phyloP scores from a whole-genome alignment of 2,329 filamentous ascomycete species.

The Nannizzia gypsea region DNA sequence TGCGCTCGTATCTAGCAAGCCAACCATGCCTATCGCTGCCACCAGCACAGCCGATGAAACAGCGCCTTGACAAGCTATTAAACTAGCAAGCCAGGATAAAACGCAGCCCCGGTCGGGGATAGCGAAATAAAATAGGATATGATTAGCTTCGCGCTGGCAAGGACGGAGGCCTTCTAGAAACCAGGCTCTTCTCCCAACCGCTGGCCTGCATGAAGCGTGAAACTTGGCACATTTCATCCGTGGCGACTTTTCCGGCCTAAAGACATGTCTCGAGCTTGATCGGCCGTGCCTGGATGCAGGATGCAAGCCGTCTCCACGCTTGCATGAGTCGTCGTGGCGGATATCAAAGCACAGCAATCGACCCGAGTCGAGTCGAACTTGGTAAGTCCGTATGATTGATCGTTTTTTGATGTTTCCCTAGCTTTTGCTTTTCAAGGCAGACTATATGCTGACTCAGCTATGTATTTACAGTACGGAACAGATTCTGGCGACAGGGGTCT shows the following conservation, averaged over 20 bases:
- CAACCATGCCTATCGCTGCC: background rate
- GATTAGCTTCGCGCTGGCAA: background rate
- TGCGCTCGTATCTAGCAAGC: background rate
- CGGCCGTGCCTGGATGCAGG: background rate
- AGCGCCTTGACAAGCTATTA: background rate
- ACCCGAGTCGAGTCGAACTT: no score
- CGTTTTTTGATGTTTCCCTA: background rate
- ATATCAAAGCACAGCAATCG: background rate
- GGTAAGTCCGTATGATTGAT: background rate
- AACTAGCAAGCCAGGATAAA: background rate
- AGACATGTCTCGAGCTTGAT: background rate
- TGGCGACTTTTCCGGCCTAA: background rate
- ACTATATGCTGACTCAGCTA: background rate
- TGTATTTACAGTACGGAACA: background rate
- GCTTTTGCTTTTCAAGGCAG: background rate
- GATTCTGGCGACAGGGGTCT: background rate
- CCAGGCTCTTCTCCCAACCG: background rate
- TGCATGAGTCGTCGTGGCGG: background rate
- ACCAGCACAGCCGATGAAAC: slow-evolving; percentile 1
- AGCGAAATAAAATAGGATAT: no score
- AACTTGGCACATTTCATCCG: background rate
- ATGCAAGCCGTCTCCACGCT: background rate
- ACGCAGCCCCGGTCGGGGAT: no score
- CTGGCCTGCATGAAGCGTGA: background rate
- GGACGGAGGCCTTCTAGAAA: background rate